Evolutionary conservation across 129 eudicot genomes (phyloP).

Genomic region (Flaveria ramosissima): DNA sequence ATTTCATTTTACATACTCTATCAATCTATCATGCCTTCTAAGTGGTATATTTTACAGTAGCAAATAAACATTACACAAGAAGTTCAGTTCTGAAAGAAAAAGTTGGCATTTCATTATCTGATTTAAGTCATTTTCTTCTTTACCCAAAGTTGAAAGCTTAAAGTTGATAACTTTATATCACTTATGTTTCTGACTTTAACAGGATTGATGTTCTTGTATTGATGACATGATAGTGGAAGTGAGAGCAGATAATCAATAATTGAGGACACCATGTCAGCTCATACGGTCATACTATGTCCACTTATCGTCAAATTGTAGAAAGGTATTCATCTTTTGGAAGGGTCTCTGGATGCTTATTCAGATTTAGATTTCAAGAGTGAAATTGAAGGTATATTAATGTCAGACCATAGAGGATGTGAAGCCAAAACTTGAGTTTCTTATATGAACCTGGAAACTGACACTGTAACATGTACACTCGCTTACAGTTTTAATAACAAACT

Average conservation of each 20-base stretch:
- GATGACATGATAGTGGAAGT: constrained; percentile 1
- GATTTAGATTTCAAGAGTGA: no score
- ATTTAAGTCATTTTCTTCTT: constrained; percentile 24
- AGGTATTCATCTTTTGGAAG: not conserved
- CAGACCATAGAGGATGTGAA: no score
- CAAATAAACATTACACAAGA: constrained; percentile 5
- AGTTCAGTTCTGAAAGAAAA: constrained; percentile 7
- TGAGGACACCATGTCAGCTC: constrained; percentile 24
- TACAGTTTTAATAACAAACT: no score
- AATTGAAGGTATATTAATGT: no score
- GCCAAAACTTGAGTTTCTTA: no score
- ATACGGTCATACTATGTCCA: constrained; percentile 11
- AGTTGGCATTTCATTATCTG: constrained; percentile 23
- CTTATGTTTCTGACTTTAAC: constrained; percentile 17
- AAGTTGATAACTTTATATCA: constrained; percentile 32
- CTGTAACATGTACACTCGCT: no score
- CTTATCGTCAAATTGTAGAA: not conserved
- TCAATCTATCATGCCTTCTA: not conserved
- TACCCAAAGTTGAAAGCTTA: constrained; percentile 11
- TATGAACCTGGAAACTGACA: no score
- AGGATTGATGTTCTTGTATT: constrained; percentile 17
- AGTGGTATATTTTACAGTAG: not conserved
- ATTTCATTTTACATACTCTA: no score
- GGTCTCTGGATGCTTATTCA: not conserved
- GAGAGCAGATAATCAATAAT: constrained; percentile 24